A percentile compares a stretch with the other conserved stretches of the same genome.
These are phyloP conservation scores for Lodderomyces metapsilosis DNA, from an alignment of 1,139 yeast genomes.

Conservation along the genomic window DNA sequence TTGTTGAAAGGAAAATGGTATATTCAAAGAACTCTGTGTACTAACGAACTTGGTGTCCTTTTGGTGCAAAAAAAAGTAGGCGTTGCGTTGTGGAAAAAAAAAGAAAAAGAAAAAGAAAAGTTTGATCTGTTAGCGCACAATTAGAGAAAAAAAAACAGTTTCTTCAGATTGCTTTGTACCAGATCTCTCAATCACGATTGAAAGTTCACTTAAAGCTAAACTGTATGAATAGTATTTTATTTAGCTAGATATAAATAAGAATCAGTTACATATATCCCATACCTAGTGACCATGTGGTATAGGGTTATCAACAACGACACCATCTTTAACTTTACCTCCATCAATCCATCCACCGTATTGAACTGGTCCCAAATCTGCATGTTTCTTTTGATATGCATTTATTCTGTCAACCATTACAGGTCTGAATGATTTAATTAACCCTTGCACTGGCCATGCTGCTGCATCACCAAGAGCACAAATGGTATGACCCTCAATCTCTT, in stretches of 20 bases:
- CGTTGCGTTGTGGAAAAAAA: no score
- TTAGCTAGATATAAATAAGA: background rate
- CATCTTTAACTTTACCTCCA: slow-evolving; percentile 60
- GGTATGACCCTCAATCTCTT: slow-evolving; percentile 86
- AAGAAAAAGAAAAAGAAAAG: background rate
- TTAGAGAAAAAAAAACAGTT: no score
- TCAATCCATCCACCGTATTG: slow-evolving; percentile 78
- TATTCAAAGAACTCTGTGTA: no score
- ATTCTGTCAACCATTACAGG: slow-evolving; percentile 79
- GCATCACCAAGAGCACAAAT: slow-evolving; percentile 92
- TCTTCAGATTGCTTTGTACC: no score
- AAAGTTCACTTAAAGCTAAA: background rate
- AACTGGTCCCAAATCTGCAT: slow-evolving; percentile 35
- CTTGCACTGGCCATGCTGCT: slow-evolving; percentile 92
- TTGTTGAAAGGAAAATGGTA: background rate
- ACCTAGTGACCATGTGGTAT: slow-evolving; percentile 45
- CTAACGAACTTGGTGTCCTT: background rate
- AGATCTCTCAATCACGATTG: no score
- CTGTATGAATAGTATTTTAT: background rate
- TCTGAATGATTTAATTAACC: slow-evolving; percentile 77
- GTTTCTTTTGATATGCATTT: slow-evolving; percentile 40
- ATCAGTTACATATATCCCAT: no score
- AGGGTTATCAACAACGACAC: slow-evolving; percentile 65
- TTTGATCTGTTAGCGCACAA: background rate
- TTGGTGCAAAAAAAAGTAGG: slow-evolving; percentile 1